These are phyloP conservation scores for Ceratobasidium papillatum DNA, from an alignment of 1,284 basidiomycete genomes.

Conservation along the genomic window DNA sequence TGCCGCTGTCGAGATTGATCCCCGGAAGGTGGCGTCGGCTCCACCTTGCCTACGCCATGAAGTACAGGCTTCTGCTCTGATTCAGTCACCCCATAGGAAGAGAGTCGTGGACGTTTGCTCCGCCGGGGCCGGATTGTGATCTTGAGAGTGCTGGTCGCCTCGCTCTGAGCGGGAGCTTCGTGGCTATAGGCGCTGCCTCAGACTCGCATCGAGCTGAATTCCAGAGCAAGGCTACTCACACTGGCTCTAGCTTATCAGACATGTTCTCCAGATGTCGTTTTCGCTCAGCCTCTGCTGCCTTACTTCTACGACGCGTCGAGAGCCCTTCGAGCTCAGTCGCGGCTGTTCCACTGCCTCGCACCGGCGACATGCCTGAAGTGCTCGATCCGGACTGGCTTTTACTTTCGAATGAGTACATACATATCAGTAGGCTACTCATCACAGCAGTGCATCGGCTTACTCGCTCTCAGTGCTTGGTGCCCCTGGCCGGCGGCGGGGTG, in stretches of 20 bases:
- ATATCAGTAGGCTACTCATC: background rate
- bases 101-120: conserved; percentile 11
- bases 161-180: conserved; percentile 11
- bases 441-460: conserved; percentile 11
- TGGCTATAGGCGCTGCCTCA: conserved; percentile 38
- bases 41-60: background rate
- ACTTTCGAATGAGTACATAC: background rate
- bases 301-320: conserved; percentile 37
- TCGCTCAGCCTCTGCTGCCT: conserved; percentile 14
- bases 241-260: background rate
- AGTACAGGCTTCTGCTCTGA: background rate
- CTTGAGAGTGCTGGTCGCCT: conserved; percentile 2
- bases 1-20: background rate
- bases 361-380: conserved; percentile 20
- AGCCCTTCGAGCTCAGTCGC: conserved; percentile 25
- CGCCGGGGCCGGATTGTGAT: conserved; percentile 25
- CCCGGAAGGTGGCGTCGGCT: background rate
- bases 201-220: conserved; percentile 16
- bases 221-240: background rate
- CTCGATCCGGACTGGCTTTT: conserved; percentile 25
- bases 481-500: conserved; percentile 31
- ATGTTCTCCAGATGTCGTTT: background rate
- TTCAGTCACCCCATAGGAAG: background rate
- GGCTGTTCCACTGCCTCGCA: conserved; percentile 11
- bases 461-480: conserved; percentile 14